These are phyloP conservation scores for Proliferodiscus dingleyae DNA, from an alignment of 2,329 filamentous ascomycete genomes.

Conservation along the genomic window DNA sequence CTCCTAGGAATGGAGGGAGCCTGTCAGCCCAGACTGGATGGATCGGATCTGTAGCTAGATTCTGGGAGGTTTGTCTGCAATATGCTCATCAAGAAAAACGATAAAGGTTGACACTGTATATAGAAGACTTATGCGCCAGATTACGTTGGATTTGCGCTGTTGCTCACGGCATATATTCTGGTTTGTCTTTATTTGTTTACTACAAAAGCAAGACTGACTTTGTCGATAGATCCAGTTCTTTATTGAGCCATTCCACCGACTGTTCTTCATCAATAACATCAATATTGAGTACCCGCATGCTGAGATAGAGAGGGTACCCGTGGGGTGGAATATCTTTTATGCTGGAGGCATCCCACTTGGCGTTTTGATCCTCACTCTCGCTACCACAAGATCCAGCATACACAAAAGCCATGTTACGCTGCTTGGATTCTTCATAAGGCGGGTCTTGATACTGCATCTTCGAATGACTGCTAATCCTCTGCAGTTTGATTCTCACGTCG, in stretches of 20 bases:
- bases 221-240: conserved; percentile 57
- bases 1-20: conserved; percentile 15
- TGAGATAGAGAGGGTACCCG: conserved; percentile 73
- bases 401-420: conserved; percentile 85
- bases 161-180: conserved; percentile 64
- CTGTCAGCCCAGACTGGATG: conserved; percentile 23
- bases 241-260: conserved; percentile 83
- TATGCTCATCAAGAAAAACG: not conserved
- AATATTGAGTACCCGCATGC: conserved; percentile 85
- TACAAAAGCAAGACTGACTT: not conserved
- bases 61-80: conserved; percentile 27
- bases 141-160: conserved; percentile 70
- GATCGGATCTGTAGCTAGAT: conserved; percentile 30
- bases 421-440: conserved; percentile 70
- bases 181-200: conserved; percentile 35
- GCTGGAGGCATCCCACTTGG: conserved; percentile 66
- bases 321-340: conserved; percentile 61
- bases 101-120: conserved; percentile 14
- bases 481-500: conserved; percentile 63
- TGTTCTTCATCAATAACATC: conserved; percentile 86
- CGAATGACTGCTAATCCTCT: not conserved
- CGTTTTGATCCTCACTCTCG: conserved; percentile 61
- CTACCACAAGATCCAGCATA: conserved; percentile 53
- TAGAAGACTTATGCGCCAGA: conserved; percentile 83
- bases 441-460: not conserved